Percentiles rank a stretch among this genome's conserved stretches.
Evolutionary conservation across 177 flowering plant genomes (phyloP).

Genomic region (Vitis hybrid): DNA sequence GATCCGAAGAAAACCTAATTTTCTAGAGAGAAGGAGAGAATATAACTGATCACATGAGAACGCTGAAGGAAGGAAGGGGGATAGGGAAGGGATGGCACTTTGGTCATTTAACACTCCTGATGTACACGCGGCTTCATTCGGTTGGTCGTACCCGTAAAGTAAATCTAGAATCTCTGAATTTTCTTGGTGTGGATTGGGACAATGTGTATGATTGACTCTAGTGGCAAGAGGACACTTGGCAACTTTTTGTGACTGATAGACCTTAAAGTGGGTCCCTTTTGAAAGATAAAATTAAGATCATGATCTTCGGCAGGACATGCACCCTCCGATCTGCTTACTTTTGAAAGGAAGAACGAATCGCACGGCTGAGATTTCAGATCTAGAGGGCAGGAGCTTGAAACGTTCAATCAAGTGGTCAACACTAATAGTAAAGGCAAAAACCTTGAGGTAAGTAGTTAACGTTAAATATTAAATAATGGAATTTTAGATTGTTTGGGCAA

Average conservation of each 20-base stretch:
- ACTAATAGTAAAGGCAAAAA: too few species aligned
- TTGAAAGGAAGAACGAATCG: too few species aligned
- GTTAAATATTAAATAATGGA: too few species aligned
- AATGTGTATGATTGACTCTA: neutral
- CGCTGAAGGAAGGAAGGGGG: neutral
- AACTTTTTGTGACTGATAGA: neutral
- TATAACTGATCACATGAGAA: conserved; percentile 23
- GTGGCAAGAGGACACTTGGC: conserved; percentile 8
- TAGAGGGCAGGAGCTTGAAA: too few species aligned
- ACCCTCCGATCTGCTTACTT: too few species aligned
- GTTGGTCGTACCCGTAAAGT: neutral
- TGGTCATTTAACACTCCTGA: too few species aligned
- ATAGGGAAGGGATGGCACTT: neutral
- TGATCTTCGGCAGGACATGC: too few species aligned
- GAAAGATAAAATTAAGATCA: too few species aligned
- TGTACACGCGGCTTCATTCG: conserved; percentile 2
- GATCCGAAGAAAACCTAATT: conserved; percentile 20
- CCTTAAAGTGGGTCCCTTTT: neutral
- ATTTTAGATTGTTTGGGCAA: too few species aligned
- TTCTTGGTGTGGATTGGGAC: neutral
- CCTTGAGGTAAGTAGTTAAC: too few species aligned
- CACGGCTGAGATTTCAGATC: too few species aligned
- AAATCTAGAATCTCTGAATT: conserved; percentile 27
- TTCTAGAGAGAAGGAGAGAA: conserved; percentile 4
- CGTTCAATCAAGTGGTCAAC: too few species aligned